Conservation (phyloP, 768 basidiomycete genomes). For the Omphalotus guepiniiformis region DNA sequence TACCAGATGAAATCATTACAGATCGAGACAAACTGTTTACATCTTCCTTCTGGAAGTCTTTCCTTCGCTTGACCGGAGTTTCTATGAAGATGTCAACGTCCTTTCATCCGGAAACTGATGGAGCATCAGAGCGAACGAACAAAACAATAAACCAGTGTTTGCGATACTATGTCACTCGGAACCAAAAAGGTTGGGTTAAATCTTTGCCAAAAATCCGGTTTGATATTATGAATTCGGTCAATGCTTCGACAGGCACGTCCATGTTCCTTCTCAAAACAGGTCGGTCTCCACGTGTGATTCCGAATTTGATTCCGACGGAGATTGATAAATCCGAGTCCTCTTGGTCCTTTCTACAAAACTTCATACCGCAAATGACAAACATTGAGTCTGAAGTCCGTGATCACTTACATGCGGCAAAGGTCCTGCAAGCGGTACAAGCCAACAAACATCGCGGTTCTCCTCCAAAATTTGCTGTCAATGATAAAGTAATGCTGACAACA, state of each 20-base stretch:
- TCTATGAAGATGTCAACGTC: conserved; percentile 27
- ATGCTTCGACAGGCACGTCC: conserved; percentile 24
- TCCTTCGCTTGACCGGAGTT: conserved; percentile 16
- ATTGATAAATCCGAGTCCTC: not conserved
- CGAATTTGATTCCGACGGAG: conserved; percentile 12
- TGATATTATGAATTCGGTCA: conserved; percentile 24
- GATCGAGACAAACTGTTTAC: conserved; percentile 27
- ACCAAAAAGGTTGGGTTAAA: conserved; percentile 28
- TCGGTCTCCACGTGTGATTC: conserved; percentile 17
- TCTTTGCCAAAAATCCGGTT: conserved; percentile 23
- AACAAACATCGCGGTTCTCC: not conserved
- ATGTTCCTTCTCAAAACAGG: conserved; percentile 23
- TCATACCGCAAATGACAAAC: not conserved
- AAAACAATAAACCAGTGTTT: conserved; percentile 27
- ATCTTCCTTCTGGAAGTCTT: conserved; percentile 22
- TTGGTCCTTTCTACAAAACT: not conserved
- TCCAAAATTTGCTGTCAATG: conserved; percentile 14
- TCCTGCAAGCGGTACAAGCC: not conserved
- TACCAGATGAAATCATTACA: conserved; percentile 18
- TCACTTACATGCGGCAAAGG: not conserved
- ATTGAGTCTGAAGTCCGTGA: not conserved
- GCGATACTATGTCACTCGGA: conserved; percentile 21
- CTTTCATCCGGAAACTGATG: conserved; percentile 35
- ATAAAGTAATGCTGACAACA: conserved; percentile 26
- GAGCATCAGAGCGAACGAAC: conserved; percentile 27